Evolutionary conservation across 2,329 filamentous ascomycete species (phyloP), one percentile per base, ranked within the genome.

Genomic region (Stachybotrys chartarum): DNA sequence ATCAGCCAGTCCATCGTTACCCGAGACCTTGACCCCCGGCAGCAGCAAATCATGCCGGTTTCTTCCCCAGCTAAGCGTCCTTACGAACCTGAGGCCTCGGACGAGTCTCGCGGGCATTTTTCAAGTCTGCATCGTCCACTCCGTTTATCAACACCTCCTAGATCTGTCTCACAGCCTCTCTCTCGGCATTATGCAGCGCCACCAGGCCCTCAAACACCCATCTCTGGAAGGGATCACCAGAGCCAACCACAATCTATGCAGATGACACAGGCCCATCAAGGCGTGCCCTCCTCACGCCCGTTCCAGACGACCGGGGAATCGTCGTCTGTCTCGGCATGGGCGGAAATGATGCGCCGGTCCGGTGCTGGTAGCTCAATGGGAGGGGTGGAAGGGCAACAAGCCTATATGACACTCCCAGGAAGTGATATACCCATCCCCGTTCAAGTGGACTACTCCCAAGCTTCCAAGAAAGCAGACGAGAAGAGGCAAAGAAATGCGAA

Each of bases 401-500:
- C 69, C n/a, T 70, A 65, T 52, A 71, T 73, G 69, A 68, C 67
- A 11, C 58, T 73, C 10, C 72, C 72, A 5, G 70, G 71, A 17
- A 71, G 64, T 39, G 70, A 72, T 35, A 67, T 65, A 6, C 68
- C 70, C 3, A 79, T 83, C 47, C 70, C 78, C 10, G 83, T 92
- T 51, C 85, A 86, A 14, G 84, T 93, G 10, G 90, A 96, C 67
- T 84, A 89, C 48, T 87, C 90, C 61, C 87, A 90, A 63, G 91
- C 87, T 12, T 95, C 91, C 12, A 87, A 86, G 61, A 84, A 90
- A 63, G 88, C 90, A 45, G 89, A 94, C 64, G 90, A 95, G 70
- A 96, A 94, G 72, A 80, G 91, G 55, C 86, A 88, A 68, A 83
- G 90, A 53, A 96, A 96, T 65, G 91, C 91, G 46, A 88, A 88